Evolutionary conservation across 148 eudicot genomes (phyloP), one percentile per base, ranked within the genome.

Genomic region (Oxyria digyna): DNA sequence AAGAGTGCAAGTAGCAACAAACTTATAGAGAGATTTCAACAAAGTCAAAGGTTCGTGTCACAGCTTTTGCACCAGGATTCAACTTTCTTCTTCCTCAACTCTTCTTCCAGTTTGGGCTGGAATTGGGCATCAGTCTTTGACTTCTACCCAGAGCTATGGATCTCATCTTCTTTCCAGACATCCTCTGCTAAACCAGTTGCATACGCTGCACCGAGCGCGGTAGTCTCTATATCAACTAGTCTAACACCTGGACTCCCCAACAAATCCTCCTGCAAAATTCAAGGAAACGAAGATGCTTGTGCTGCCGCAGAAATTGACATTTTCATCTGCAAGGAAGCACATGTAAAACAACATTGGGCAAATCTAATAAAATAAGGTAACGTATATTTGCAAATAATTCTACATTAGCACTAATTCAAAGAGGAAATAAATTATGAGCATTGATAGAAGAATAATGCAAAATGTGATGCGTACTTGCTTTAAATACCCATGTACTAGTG

Each of bases 11-110:
- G 11, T 27, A 6, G 17, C 4, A 29, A 45, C 42, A 65, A 54
- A 57, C 33, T 80, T 70, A 92, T 18, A 88, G 81, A 66, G 99
- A 82, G 17, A 95, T 85, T 81, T 95, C 99, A 26, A 96, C 99
- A 81, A 95, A 81, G 74, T 91, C 93, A 59, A 91, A 95, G 63
- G 89, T 71, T 70, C 93, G 80, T 33, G 80, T 29, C 73, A 95
- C 89, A 12, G 99, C 97, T 82, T n/a, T 88, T 88, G 87, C 86
- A 91, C 99, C 99, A 95, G 62, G 99, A 95, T 0, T 79, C 96
- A 21, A 78, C 84, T 78, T 87, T 95, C 85, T 87, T 95, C 77
- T 84, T 83, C 85, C 99, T 84, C 71, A 54, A 33, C 46, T 77
- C 89, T 42, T 81, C 88, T 0, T 54, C 72, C 74, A 95, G 54